Base-by-base conservation (phyloP, 2,329 filamentous ascomycete genomes). In the Zasmidium angulare region DNA sequence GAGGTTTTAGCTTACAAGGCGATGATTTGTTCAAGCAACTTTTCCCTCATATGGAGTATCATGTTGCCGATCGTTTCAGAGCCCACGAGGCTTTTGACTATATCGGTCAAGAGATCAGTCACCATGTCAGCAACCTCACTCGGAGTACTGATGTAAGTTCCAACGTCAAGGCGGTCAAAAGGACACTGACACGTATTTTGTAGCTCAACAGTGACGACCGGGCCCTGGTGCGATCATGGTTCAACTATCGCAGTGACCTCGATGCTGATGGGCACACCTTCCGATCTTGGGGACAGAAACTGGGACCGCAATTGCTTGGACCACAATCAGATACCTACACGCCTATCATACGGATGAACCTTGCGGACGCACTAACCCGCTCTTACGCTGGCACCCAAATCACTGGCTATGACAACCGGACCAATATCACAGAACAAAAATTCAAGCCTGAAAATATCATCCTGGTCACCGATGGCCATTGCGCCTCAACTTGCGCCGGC, bases 11-110 rank as follows among this genome's bases (percentile, higher is more conserved):
- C 48, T 69, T 85, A 7, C 78, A 82, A n/a, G 85, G 63, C 17
- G 86, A 85, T 63, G 85, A 87, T 67, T 77, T 88, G 23, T 87
- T 87, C 74, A 82, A 83, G 55, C 72, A 80, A 69, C 75, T 86
- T 0, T 82, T 84, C 74, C 84, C 83, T 0, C 72, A 77, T 12
- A 74, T 79, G 9, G 72, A 77, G 2, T 77, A 78, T 2, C 83
- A 81, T 58, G 80, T 80, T 2, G 79, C 77, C 3, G 78, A 78
- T 60, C 81, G 83, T 22, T 77, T 84, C 69, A 77, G 83, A 12
- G 78, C 82, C 2, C 74, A 79, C 40, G 79, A 83, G 56, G 74
- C 75, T 20, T 75, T 82, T 24, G 70, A 78, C 47, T 65, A 79
- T 17, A 71, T 84, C 11, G 71, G 79, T 62, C 57, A 77, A 61